Evolutionary conservation across 257 asterid genomes (phyloP), one percentile per base, ranked within the genome.

Genomic region (Lycium barbarum): DNA sequence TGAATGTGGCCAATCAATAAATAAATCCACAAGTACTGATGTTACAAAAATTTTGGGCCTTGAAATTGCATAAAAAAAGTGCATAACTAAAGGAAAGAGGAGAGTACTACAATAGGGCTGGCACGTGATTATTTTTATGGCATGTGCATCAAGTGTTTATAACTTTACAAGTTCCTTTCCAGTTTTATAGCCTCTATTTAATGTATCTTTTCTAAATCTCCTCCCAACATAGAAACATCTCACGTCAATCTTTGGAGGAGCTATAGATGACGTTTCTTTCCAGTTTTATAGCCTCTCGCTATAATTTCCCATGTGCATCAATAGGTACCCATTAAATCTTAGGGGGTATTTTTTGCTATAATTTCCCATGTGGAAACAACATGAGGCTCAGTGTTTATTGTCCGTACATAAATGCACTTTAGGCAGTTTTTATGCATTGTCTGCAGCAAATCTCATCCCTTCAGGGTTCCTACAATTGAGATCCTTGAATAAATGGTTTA

Each of bases 191-290:
- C 40, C 43, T 20, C 12, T 20, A 40, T 74, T 47, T 74, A 61
- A 20, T 74, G 81, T 47, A 49, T 74, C 81, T 74, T 74, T 74
- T 74, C 40, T 74, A 49, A 49, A 74, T 61, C 81, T 47, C 81
- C n/a, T 22, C 59, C n/a, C 57, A 73, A 45, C 80, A 5, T 20
- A 45, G 80, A 49, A 47, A 47, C 22, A 10, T 71, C 76, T 68
- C 35, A 20, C 7, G 15, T 6, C 54, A 70, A 18, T 70, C 79
- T 70, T 40, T 17, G 54, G 55, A 40, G 35, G 79, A 18, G 36
- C 55, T 18, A 71, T 18, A 71, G 79, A 17, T 9, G 79, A 43
- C 22, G 4, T 74, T 49, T 26, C 33, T 26, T 26, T 26, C 33
- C 33, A 26, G 33, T 26, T 26, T 26, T 26, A 26, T 26, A 26